Conservation (phyloP, 768 basidiomycete species). For the Russula sp. region DNA sequence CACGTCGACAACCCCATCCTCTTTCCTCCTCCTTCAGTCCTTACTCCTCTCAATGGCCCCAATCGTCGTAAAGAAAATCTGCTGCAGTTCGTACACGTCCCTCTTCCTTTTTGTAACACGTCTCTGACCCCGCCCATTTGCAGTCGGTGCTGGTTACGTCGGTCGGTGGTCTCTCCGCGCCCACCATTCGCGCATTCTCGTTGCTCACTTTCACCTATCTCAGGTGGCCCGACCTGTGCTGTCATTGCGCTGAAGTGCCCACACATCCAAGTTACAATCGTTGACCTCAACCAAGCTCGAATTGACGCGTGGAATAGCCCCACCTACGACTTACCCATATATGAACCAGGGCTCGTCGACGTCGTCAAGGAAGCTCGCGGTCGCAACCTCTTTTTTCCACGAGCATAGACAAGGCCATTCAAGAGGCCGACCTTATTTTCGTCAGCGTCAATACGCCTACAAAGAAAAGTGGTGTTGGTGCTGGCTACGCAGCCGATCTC, state of each 20-base stretch:
- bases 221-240: constrained; percentile 93
- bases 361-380: constrained; percentile 87
- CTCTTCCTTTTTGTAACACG: constrained; percentile 17
- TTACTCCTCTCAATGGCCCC: constrained; percentile 48
- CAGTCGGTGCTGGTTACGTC: constrained; percentile 91
- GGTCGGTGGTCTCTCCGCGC: constrained; percentile 52
- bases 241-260: constrained; percentile 94
- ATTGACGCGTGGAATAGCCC: constrained; percentile 96
- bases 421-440: constrained; percentile 96
- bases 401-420: constrained; percentile 88
- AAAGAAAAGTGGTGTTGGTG: constrained; percentile 96
- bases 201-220: background rate
- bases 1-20: constrained; percentile 19
- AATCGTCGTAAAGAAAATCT: constrained; percentile 72
- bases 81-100: constrained; percentile 67
- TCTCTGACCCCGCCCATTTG: constrained; percentile 28
- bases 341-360: constrained; percentile 93
- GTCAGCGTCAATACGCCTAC: constrained; percentile 99
- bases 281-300: constrained; percentile 92
- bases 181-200: background rate
- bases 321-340: constrained; percentile 86
- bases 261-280: constrained; percentile 92
- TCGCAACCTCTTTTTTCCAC: constrained; percentile 97
- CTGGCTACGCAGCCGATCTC: constrained; percentile 97
- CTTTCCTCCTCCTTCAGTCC: constrained; percentile 14